Evolutionary conservation across 116 monocot species (phyloP).

Genomic region (Dioscorea cayenensis): DNA sequence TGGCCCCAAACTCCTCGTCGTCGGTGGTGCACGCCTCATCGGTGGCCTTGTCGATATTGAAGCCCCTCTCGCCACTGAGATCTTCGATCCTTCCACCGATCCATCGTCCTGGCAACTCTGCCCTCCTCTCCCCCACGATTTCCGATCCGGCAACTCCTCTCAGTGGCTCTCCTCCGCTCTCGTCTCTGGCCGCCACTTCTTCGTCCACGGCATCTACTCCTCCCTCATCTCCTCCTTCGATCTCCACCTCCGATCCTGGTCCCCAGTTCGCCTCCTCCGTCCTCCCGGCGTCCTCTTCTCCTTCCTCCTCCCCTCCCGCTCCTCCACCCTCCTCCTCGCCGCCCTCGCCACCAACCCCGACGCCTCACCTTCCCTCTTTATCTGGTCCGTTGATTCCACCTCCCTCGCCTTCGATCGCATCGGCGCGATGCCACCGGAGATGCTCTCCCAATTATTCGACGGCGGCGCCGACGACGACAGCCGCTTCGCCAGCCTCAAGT

Average conservation of each 20-base stretch:
- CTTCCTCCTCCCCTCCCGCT: slow-evolving; percentile 25
- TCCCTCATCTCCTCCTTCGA: slow-evolving; percentile 29
- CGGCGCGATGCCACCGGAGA: slow-evolving; percentile 30
- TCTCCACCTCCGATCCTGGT: slow-evolving; percentile 22
- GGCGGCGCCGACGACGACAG: slow-evolving; percentile 30
- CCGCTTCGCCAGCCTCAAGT: slow-evolving; percentile 48
- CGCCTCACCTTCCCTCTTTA: slow-evolving; percentile 12
- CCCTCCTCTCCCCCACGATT: slow-evolving; percentile 46
- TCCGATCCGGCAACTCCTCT: slow-evolving; percentile 31
- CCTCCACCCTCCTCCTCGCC: slow-evolving; percentile 33
- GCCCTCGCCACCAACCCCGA: slow-evolving; percentile 22
- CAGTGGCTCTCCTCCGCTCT: slow-evolving; percentile 49
- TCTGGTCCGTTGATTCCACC: slow-evolving; percentile 33
- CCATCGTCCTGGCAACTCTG: slow-evolving; percentile 29
- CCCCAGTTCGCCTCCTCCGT: slow-evolving; percentile 18
- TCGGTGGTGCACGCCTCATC: slow-evolving; percentile 24
- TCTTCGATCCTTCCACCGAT: slow-evolving; percentile 21
- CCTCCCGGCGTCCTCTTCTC: slow-evolving; percentile 34
- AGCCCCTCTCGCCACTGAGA: slow-evolving; percentile 31
- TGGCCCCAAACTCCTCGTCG: slow-evolving; percentile 22
- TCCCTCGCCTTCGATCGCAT: slow-evolving; percentile 15
- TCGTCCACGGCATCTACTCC: slow-evolving; percentile 48
- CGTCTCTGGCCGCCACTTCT: slow-evolving; percentile 16
- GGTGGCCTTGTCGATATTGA: slow-evolving; percentile 68
- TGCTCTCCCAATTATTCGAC: slow-evolving; percentile 30